phyloP scores from a whole-genome alignment of 1,284 basidiomycete genomes.

The Trichosporon coremiiforme region DNA sequence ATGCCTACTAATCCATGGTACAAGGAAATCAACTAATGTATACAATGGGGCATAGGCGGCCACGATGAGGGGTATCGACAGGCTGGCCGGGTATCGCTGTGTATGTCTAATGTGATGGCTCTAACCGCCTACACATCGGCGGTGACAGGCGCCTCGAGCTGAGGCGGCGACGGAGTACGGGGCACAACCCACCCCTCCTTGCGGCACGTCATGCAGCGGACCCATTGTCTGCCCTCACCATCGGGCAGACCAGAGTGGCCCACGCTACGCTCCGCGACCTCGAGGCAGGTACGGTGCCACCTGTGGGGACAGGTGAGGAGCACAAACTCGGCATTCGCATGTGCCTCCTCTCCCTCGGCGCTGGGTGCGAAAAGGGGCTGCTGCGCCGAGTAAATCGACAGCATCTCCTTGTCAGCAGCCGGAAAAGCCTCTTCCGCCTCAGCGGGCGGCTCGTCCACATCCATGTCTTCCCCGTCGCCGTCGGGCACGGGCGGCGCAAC shows the following conservation, averaged over 20 bases:
- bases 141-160: not conserved
- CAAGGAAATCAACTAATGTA: not conserved
- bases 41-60: not conserved
- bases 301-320: conserved; percentile 43
- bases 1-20: conserved; percentile 15
- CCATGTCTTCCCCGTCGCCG: conserved; percentile 32
- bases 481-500: conserved; percentile 36
- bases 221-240: conserved; percentile 39
- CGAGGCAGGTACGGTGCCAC: conserved; percentile 48
- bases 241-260: conserved; percentile 30
- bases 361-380: conserved; percentile 32
- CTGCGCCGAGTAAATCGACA: conserved; percentile 39
- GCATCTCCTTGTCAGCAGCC: conserved; percentile 39
- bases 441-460: conserved; percentile 22
- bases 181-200: conserved; percentile 47
- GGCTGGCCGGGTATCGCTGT: not conserved
- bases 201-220: conserved; percentile 47
- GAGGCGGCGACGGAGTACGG: conserved; percentile 5
- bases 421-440: conserved; percentile 24
- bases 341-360: conserved; percentile 11
- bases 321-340: conserved; percentile 29
- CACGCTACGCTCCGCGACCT: conserved; percentile 39
- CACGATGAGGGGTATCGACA: not conserved
- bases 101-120: not conserved
- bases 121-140: not conserved